Percentiles rank a stretch among this genome's conserved stretches.
Conservation (phyloP, 495 filamentous ascomycete species). For the Jackrogersella multiformis region DNA sequence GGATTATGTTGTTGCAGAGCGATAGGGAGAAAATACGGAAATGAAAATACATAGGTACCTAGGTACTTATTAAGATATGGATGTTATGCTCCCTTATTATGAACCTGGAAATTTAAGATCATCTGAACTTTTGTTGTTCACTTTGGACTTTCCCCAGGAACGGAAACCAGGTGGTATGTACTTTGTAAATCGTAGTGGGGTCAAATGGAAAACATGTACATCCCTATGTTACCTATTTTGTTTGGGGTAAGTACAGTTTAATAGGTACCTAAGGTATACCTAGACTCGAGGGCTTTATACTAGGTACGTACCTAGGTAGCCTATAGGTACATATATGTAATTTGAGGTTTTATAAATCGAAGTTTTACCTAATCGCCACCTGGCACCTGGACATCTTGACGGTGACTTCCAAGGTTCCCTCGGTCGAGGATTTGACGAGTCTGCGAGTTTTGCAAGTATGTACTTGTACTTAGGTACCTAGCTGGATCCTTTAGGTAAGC, state of each 20-base stretch:
- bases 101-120: slow-evolving; percentile 14
- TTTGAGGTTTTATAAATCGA: no score
- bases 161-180: slow-evolving; percentile 21
- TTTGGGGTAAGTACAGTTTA: slow-evolving; percentile 6
- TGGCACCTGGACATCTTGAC: no score
- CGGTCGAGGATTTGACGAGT: neutral
- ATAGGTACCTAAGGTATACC: neutral
- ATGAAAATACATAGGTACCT: neutral
- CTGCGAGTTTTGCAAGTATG: no score
- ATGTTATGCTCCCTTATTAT: no score
- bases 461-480: no score
- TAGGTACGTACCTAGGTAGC: neutral
- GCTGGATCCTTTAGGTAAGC: slow-evolving; percentile 7
- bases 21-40: neutral
- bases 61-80: no score
- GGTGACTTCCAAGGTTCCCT: slow-evolving; percentile 15
- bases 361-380: slow-evolving; percentile 16
- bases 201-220: neutral
- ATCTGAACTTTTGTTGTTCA: slow-evolving; percentile 24
- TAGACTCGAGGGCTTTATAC: neutral
- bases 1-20: no score
- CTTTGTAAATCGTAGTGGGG: slow-evolving; percentile 21
- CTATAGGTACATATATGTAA: no score
- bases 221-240: no score
- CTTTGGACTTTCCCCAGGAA: slow-evolving; percentile 4